Percentiles rank a stretch among this genome's conserved stretches.
These are phyloP conservation scores for Rhizopogon sp. DNA, from an alignment of 768 basidiomycete species.

Conservation along the genomic window DNA sequence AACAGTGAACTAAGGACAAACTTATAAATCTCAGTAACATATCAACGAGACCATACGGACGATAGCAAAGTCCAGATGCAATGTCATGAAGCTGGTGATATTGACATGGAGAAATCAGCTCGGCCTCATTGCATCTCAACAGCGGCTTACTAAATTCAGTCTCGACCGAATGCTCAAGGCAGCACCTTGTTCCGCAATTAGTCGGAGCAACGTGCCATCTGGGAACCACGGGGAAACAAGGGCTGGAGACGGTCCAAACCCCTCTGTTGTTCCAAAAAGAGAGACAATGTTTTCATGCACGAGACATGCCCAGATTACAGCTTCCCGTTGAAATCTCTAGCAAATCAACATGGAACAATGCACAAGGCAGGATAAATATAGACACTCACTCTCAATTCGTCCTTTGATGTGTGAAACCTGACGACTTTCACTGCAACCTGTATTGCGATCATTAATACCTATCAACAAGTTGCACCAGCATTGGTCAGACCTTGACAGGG, in stretches of 20 bases:
- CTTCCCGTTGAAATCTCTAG: too few relatives aligned
- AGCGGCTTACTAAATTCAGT: background rate
- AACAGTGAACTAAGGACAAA: conserved; percentile 9
- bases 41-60: background rate
- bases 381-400: too few relatives aligned
- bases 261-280: too few relatives aligned
- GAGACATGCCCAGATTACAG: too few relatives aligned
- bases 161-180: background rate
- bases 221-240: background rate
- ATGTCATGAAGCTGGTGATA: conserved; percentile 8
- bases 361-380: too few relatives aligned
- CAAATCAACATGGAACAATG: too few relatives aligned
- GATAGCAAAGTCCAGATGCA: conserved; percentile 8
- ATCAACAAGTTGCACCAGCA: too few relatives aligned
- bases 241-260: background rate
- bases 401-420: too few relatives aligned
- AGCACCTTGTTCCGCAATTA: background rate
- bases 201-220: background rate
- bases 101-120: background rate
- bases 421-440: too few relatives aligned
- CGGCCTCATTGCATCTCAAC: background rate
- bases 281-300: too few relatives aligned
- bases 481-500: too few relatives aligned
- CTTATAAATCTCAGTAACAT: background rate
- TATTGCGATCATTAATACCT: too few relatives aligned